phyloP scores from a whole-genome alignment of 371 early-diverging fungal genomes.

The Chytridium lagenaria region DNA sequence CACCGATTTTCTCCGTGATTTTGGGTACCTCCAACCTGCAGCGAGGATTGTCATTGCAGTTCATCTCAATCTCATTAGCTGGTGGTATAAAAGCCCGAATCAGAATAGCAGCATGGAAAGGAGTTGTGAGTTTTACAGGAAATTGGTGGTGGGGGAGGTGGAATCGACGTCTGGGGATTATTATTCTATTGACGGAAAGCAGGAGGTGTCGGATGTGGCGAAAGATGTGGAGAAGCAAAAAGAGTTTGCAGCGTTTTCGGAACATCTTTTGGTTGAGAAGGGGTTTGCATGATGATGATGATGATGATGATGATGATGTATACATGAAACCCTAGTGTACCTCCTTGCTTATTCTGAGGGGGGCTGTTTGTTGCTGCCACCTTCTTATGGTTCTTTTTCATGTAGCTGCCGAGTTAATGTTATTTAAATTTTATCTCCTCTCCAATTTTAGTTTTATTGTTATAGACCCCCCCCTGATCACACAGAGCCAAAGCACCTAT shows the following conservation, averaged over 20 bases:
- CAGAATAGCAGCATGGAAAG: background rate
- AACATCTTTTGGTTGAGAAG: background rate
- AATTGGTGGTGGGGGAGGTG: background rate
- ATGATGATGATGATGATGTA: too few relatives aligned
- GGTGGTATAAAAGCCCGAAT: conserved; percentile 2
- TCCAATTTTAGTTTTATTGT: too few relatives aligned
- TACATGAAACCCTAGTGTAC: too few relatives aligned
- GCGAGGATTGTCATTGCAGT: background rate
- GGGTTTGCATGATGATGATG: background rate
- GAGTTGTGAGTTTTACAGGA: background rate
- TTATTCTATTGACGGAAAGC: background rate
- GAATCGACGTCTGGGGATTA: too few relatives aligned
- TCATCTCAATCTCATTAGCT: background rate
- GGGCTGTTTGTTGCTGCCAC: too few relatives aligned
- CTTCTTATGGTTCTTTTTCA: too few relatives aligned
- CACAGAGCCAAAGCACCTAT: too few relatives aligned
- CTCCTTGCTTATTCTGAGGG: too few relatives aligned
- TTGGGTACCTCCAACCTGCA: background rate
- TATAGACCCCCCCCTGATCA: too few relatives aligned
- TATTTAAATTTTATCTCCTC: too few relatives aligned
- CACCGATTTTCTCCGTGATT: background rate
- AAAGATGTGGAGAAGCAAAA: background rate
- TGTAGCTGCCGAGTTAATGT: too few relatives aligned
- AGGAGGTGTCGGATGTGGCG: background rate
- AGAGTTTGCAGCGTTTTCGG: background rate